Conservation (phyloP, 306 rosid genomes). For the Glycine soja region DNA sequence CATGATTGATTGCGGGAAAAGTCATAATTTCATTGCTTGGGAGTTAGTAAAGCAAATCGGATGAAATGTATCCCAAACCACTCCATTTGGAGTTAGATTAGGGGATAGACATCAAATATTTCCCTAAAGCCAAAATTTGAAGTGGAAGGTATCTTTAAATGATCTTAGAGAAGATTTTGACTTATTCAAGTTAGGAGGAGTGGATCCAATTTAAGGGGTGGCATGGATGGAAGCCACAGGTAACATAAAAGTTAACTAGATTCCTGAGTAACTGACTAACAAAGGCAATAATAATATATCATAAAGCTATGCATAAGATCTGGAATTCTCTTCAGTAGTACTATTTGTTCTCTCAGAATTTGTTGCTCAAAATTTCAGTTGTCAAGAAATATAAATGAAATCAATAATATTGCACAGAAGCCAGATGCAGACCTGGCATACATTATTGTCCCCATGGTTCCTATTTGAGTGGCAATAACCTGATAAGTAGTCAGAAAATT, state of each 20-base stretch:
- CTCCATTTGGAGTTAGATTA: conserved; percentile 23
- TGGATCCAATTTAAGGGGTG: background rate
- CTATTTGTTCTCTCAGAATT: conserved; percentile 7
- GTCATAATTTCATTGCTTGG: conserved; percentile 19
- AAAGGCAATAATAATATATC: background rate
- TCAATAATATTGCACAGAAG: conserved; percentile 36
- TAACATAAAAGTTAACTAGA: background rate
- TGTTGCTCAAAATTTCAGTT: conserved; percentile 21
- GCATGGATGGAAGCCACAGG: background rate
- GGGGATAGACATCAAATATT: background rate
- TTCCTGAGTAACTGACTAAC: background rate
- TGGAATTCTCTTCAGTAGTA: conserved; percentile 12
- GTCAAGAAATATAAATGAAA: conserved; percentile 40
- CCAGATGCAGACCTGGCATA: conserved; percentile 77
- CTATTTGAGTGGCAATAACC: conserved; percentile 90
- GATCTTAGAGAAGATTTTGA: background rate
- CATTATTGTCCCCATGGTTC: conserved; percentile 86
- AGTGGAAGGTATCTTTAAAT: background rate
- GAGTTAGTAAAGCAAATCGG: background rate
- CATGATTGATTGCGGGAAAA: background rate
- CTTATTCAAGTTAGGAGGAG: background rate
- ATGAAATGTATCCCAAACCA: conserved; percentile 11
- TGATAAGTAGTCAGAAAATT: conserved; percentile 42
- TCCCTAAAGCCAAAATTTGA: background rate
- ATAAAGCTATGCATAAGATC: conserved; percentile 4